These are phyloP conservation scores for Zymoseptoria ardabiliae DNA, from an alignment of 2,329 filamentous ascomycete species.

Conservation along the genomic window DNA sequence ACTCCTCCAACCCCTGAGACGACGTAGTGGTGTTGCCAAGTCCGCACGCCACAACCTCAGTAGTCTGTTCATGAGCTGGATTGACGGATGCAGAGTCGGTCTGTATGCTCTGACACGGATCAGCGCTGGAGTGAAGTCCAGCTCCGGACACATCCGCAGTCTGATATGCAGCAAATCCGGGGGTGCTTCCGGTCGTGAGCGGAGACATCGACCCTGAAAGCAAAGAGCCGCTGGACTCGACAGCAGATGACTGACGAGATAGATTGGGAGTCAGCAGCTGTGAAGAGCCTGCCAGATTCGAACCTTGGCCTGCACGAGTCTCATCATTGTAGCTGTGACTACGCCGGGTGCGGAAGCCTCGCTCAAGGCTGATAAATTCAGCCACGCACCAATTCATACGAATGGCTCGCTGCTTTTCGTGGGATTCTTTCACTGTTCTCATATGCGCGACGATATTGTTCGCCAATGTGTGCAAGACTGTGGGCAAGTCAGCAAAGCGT, in stretches of 20 bases:
- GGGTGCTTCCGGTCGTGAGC: neutral
- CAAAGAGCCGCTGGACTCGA: neutral
- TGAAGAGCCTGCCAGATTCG: neutral
- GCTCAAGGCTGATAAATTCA: constrained; percentile 17
- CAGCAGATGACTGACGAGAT: neutral
- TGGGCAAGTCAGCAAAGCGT: neutral
- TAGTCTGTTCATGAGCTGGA: no score
- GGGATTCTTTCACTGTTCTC: constrained; percentile 29
- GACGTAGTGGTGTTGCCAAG: neutral
- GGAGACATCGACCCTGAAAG: neutral
- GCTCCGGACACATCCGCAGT: no score
- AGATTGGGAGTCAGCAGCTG: neutral
- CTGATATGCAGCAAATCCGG: neutral
- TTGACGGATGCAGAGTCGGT: no score
- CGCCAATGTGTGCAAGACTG: constrained; percentile 36
- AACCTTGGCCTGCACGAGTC: neutral
- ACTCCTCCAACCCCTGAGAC: neutral
- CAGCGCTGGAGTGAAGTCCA: no score
- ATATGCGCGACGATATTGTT: constrained; percentile 36
- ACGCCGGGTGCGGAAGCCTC: constrained; percentile 14
- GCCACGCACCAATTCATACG: constrained; percentile 23
- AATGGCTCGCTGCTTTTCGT: constrained; percentile 24
- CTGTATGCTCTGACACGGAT: no score
- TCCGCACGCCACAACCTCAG: no score
- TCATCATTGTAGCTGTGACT: neutral